Conservation (phyloP, 345 rosid genomes). For the Murraya koenigii region DNA sequence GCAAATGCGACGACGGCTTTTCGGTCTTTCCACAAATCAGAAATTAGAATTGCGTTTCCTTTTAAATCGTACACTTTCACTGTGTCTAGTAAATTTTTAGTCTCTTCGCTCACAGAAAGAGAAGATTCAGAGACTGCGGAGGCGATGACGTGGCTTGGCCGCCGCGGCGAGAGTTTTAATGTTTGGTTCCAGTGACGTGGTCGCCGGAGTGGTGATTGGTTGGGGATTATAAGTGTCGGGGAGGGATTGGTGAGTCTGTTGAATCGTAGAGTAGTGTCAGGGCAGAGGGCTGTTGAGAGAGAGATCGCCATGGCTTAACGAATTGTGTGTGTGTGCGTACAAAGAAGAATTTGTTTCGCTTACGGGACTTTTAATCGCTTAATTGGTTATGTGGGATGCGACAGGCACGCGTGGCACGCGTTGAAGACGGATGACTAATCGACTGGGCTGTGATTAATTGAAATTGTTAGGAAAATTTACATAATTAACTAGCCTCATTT, state of each 20-base stretch:
- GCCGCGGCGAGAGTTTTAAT: constrained; percentile 22
- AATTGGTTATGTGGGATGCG: constrained; percentile 33
- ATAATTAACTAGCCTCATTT: too few relatives aligned
- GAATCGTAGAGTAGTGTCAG: constrained; percentile 20
- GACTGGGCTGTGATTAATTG: too few relatives aligned
- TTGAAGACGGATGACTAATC: not conserved
- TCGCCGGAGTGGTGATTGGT: not conserved
- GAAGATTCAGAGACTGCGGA: constrained; percentile 61
- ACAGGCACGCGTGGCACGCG: constrained; percentile 33
- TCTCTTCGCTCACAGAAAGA: constrained; percentile 31
- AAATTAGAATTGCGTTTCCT: constrained; percentile 61
- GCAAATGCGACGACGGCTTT: constrained; percentile 85
- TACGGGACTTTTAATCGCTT: constrained; percentile 22
- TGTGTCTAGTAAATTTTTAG: constrained; percentile 39
- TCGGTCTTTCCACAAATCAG: constrained; percentile 84
- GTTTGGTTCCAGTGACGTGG: not conserved
- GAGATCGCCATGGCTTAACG: constrained; percentile 43
- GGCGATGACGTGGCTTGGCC: constrained; percentile 26
- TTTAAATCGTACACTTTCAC: constrained; percentile 64
- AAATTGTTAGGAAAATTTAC: too few relatives aligned
- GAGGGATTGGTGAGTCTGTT: constrained; percentile 1
- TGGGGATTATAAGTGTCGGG: constrained; percentile 1
- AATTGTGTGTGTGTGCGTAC: too few relatives aligned
- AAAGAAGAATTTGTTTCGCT: too few relatives aligned
- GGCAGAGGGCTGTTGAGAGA: constrained; percentile 26